Evolutionary conservation across 306 rosid species (phyloP).

Genomic region (Trichosanthes cucumerina): DNA sequence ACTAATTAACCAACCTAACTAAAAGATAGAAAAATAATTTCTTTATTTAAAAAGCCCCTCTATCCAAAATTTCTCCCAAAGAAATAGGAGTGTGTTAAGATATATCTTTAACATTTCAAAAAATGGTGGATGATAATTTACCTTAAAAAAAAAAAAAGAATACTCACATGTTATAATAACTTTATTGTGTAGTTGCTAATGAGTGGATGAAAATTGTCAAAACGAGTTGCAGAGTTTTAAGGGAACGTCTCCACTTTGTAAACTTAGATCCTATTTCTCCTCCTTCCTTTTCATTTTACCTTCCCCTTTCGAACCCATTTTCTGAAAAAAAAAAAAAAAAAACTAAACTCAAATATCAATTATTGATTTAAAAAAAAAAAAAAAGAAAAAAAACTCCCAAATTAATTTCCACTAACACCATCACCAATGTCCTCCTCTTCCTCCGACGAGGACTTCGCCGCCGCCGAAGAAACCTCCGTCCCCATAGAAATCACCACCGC

Average conservation of each 20-base stretch:
- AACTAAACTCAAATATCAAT: neutral
- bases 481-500: neutral
- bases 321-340: neutral
- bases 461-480: neutral
- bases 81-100: too few species aligned
- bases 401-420: neutral
- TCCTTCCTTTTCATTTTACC: neutral
- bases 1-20: too few species aligned
- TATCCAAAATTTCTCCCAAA: too few species aligned
- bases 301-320: neutral
- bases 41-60: too few species aligned
- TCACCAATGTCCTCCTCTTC: neutral
- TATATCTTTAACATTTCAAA: too few species aligned
- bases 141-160: too few species aligned
- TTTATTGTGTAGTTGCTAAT: neutral
- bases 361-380: neutral
- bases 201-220: neutral
- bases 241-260: neutral
- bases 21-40: too few species aligned
- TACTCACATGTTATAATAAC: too few species aligned
- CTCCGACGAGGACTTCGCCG: neutral
- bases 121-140: too few species aligned
- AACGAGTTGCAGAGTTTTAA: neutral
- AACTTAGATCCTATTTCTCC: neutral
- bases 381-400: neutral